Percentiles rank a stretch among this genome's conserved stretches.
These are phyloP conservation scores for Plenodomus biglobosus DNA, from an alignment of 2,329 filamentous ascomycete species.

Conservation along the genomic window DNA sequence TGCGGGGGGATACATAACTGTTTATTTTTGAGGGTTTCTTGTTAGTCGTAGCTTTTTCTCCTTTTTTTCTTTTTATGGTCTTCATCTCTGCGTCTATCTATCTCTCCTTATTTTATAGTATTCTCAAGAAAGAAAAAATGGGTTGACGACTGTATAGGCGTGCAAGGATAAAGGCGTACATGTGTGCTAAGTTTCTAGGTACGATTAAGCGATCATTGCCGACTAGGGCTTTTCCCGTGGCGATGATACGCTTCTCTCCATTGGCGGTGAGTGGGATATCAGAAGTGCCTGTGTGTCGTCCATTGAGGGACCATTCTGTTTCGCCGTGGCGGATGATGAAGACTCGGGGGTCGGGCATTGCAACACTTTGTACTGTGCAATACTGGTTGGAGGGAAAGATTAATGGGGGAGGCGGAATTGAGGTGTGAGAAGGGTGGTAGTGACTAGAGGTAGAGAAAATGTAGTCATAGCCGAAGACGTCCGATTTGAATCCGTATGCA, in stretches of 20 bases:
- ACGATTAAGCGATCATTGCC: constrained; percentile 84
- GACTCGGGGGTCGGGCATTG: constrained; percentile 51
- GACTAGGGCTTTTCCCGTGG: constrained; percentile 79
- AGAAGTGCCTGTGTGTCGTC: constrained; percentile 74
- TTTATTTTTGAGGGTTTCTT: not conserved
- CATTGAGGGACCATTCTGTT: constrained; percentile 91
- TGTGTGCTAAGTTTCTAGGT: constrained; percentile 76
- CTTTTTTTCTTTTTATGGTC: too few species aligned
- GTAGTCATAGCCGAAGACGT: not conserved
- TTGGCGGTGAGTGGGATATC: constrained; percentile 83
- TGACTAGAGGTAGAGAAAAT: too few species aligned
- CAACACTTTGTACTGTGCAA: too few species aligned
- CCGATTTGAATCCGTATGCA: constrained; percentile 4
- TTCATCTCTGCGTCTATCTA: not conserved
- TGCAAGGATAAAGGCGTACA: constrained; percentile 56
- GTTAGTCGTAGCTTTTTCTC: not conserved
- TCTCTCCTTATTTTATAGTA: not conserved
- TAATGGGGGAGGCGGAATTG: not conserved
- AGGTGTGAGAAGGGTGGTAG: too few species aligned
- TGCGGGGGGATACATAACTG: constrained; percentile 82
- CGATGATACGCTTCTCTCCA: constrained; percentile 59
- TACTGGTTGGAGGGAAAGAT: too few species aligned
- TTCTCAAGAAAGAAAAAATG: too few species aligned
- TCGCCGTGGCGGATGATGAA: constrained; percentile 77
- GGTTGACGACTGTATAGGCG: too few species aligned